Percentiles rank a stretch among this genome's conserved stretches.
Evolutionary conservation across 1,284 basidiomycete genomes (phyloP).

Genomic region (Cryptococcus deneoformans): DNA sequence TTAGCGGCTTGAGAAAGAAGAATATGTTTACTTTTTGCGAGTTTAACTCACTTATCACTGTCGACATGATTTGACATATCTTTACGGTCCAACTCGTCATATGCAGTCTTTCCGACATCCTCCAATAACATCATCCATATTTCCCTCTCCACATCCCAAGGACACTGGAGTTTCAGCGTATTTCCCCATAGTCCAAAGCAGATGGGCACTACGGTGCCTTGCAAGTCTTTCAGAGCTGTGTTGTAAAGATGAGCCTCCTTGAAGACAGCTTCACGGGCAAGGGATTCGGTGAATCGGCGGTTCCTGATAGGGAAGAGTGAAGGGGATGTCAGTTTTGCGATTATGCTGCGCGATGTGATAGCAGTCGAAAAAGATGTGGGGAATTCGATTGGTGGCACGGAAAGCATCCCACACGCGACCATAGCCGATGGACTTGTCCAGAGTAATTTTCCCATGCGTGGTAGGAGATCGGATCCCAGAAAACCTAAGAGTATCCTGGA

Average conservation of each 20-base stretch:
- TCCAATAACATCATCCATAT: neutral
- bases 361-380: neutral
- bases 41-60: too few species aligned
- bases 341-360: neutral
- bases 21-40: too few species aligned
- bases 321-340: neutral
- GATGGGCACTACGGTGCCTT: neutral
- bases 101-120: neutral
- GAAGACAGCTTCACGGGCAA: neutral
- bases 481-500: too few species aligned
- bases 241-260: neutral
- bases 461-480: too few species aligned
- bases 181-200: neutral
- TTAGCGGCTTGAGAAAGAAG: neutral
- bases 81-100: neutral
- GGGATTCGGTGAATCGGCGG: neutral
- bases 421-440: neutral
- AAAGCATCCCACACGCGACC: neutral
- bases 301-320: neutral
- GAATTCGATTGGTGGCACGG: neutral
- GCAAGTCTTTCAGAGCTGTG: neutral
- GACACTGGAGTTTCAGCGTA: neutral
- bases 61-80: too few species aligned
- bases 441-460: too few species aligned
- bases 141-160: neutral